These are phyloP conservation scores for Fomes fomentarius DNA, from an alignment of 1,284 basidiomycete genomes.

Conservation along the genomic window DNA sequence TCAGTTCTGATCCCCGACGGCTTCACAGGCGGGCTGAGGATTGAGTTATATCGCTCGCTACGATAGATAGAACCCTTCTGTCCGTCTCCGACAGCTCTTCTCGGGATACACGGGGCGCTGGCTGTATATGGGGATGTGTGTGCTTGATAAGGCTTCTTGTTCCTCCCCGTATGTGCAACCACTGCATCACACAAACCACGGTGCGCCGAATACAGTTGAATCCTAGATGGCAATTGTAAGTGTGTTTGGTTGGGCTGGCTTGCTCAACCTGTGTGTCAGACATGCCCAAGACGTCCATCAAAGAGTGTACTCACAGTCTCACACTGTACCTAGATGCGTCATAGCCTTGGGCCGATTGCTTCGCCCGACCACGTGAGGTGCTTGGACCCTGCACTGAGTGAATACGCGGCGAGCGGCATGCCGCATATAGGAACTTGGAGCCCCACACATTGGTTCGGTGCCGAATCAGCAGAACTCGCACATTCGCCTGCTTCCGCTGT, in stretches of 20 bases:
- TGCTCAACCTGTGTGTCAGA: too few species aligned
- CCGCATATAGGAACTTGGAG: not conserved
- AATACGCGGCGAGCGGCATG: not conserved
- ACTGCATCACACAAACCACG: too few species aligned
- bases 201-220: too few species aligned
- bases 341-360: too few species aligned
- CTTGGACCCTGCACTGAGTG: too few species aligned
- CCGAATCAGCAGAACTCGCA: not conserved
- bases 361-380: not conserved
- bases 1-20: not conserved
- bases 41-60: not conserved
- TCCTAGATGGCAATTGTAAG: too few species aligned
- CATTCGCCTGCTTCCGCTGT: not conserved
- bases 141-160: too few species aligned
- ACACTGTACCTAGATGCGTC: not conserved
- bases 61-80: not conserved
- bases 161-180: too few species aligned
- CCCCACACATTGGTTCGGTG: not conserved
- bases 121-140: not conserved
- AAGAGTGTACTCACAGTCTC: too few species aligned
- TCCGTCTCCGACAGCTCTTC: too few species aligned
- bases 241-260: too few species aligned
- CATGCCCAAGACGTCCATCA: too few species aligned
- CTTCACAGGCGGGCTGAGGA: not conserved
- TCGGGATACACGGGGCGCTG: conserved; percentile 1